A percentile compares a stretch with the other conserved stretches of the same genome.
Conservation (phyloP, 2,329 filamentous ascomycete species). For the Fusarium bactridioides region DNA sequence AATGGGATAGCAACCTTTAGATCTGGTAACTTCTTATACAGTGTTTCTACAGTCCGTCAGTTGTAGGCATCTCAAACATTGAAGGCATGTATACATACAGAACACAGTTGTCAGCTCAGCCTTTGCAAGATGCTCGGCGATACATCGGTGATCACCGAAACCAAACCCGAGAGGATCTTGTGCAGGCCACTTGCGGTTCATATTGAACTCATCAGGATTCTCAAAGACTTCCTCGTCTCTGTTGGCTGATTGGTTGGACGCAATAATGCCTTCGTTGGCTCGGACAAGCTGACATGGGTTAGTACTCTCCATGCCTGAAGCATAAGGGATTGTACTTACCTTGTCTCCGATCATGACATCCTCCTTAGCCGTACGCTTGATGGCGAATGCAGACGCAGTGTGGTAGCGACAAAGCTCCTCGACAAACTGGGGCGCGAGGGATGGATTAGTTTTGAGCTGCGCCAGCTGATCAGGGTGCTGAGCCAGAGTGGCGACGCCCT, state of each 20-base stretch:
- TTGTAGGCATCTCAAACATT: fast-evolving
- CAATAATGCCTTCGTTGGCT: constrained; percentile 56
- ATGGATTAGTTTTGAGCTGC: constrained; percentile 51
- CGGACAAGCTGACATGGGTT: constrained; percentile 45
- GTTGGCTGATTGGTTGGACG: constrained; percentile 57
- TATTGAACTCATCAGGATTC: constrained; percentile 53
- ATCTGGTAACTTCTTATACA: constrained; percentile 7
- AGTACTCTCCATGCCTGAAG: background rate
- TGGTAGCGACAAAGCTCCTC: constrained; percentile 59
- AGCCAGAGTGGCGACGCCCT: constrained; percentile 55
- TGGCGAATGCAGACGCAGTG: constrained; percentile 56
- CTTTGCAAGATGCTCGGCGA: constrained; percentile 54
- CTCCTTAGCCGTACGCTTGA: constrained; percentile 56
- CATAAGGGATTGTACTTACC: constrained; percentile 26
- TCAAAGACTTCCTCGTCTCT: constrained; percentile 55
- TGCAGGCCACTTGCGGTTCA: constrained; percentile 45
- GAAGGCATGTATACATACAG: background rate
- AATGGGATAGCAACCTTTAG: constrained; percentile 11
- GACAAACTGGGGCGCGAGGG: constrained; percentile 51
- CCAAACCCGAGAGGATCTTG: constrained; percentile 55
- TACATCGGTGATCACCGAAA: constrained; percentile 56
- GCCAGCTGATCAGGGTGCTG: constrained; percentile 53
- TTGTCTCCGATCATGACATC: constrained; percentile 55
- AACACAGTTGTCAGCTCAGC: constrained; percentile 18
- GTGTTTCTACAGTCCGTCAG: background rate